These are phyloP conservation scores for Corymbia maculata DNA, from an alignment of 345 rosid genomes.

Conservation along the genomic window DNA sequence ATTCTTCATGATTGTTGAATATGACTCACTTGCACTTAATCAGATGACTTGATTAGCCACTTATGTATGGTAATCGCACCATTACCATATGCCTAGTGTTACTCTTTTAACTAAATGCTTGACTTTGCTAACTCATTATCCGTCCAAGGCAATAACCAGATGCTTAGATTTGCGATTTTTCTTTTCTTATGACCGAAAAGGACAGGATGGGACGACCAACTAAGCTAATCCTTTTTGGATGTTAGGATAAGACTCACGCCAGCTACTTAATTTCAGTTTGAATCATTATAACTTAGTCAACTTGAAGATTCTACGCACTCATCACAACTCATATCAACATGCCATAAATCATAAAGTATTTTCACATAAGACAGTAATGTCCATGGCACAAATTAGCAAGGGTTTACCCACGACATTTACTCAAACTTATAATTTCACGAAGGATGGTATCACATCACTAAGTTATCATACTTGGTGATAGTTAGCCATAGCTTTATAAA, in stretches of 20 bases:
- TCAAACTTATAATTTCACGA: background rate
- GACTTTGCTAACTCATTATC: background rate
- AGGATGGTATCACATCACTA: background rate
- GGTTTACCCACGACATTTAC: background rate
- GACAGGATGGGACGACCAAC: background rate
- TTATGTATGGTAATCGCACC: background rate
- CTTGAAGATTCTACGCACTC: background rate
- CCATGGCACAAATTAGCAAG: background rate
- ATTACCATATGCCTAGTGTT: background rate
- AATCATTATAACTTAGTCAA: background rate
- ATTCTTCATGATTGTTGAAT: background rate
- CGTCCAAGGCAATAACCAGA: background rate
- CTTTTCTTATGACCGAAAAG: background rate
- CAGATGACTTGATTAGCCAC: rapidly evolving
- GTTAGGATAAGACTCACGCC: background rate
- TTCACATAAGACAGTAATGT: background rate
- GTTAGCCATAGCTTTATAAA: background rate
- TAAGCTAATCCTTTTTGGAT: background rate
- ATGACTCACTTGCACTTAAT: background rate
- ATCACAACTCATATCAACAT: background rate
- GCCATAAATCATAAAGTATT: background rate
- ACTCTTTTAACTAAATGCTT: background rate
- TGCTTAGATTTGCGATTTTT: background rate
- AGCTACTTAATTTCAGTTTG: background rate
- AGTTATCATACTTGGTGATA: background rate